These are phyloP conservation scores for Boehmeria nivea DNA, from an alignment of 306 rosid genomes.

Conservation along the genomic window DNA sequence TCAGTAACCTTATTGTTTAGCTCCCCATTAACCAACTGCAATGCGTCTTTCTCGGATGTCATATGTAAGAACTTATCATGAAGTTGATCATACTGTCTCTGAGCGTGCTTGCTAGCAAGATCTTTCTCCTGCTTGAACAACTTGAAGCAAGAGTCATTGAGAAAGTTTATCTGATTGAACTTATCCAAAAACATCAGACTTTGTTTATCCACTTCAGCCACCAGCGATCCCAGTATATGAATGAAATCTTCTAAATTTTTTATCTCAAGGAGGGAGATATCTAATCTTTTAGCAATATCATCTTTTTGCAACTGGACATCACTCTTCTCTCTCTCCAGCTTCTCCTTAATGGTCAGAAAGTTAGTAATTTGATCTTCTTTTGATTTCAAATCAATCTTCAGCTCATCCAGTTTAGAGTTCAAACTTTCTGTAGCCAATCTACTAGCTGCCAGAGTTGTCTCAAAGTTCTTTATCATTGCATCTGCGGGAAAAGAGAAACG, in stretches of 20 bases:
- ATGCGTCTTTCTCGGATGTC: conserved; percentile 44
- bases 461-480: conserved; percentile 50
- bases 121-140: conserved; percentile 62
- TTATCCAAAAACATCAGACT: conserved; percentile 52
- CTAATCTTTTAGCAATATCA: conserved; percentile 48
- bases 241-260: conserved; percentile 50
- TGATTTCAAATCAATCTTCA: conserved; percentile 43
- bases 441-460: conserved; percentile 48
- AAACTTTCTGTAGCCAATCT: conserved; percentile 52
- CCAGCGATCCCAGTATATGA: conserved; percentile 39
- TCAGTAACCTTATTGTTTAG: conserved; percentile 45
- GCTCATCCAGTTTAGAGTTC: conserved; percentile 56
- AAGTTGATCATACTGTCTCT: conserved; percentile 50
- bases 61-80: conserved; percentile 39
- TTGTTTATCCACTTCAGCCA: conserved; percentile 57
- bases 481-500: conserved; percentile 46
- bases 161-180: conserved; percentile 61
- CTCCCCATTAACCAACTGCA: conserved; percentile 41
- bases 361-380: conserved; percentile 58
- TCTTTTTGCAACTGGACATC: conserved; percentile 44
- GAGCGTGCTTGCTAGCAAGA: conserved; percentile 47
- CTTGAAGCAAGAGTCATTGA: conserved; percentile 55
- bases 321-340: conserved; percentile 52
- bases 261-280: conserved; percentile 48
- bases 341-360: conserved; percentile 38